Base-by-base conservation (phyloP, 805 yeast species). In the Candida ulmi region DNA sequence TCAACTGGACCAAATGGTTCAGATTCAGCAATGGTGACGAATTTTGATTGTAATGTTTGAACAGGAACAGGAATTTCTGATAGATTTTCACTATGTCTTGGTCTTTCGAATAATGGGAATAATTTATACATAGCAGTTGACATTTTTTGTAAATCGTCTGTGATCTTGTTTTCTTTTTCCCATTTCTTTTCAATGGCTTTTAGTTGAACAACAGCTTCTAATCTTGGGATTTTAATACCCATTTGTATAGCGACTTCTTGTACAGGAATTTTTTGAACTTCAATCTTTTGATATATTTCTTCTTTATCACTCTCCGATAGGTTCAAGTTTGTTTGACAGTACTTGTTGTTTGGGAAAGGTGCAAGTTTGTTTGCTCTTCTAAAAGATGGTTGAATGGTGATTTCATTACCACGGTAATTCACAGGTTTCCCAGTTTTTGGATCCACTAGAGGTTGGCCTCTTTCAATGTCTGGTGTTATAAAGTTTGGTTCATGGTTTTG, bases 1-100 rank as follows among this genome's bases (percentile, higher is more conserved):
- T 93, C 98, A 6, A 88, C 73, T 5, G 97, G 95, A 7, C 96
- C 96, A 59, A 91, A 90, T 9, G 96, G 95, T 66, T 88, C 95
- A 21, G 88, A 80, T 65, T 91, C 99, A 9, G 96, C 91, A 59
- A 91, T 81, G 11, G 95, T 83, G 57, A 87, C 64, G 68, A 90
- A 90, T 48, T 91, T 72, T 47, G 95, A 87, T 47, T 78, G 79
- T 46, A 82, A 69, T 3, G 95, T 84, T 63, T 83, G 86, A 48
- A 78, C 74, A 25, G 96, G 95, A 37, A 85, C 79, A 26, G 96
- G 96, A 68, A 90, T 86, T 69, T 91, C 96, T n/a, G 95, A 84
- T 57, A 88, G 69, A 58, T 88, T 85, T 56, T 90, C 95, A 9
- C 79, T 56, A 33, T 50, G 70, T 52, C 49, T 48, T 41, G 65